Evolutionary conservation across 192 early-diverging fungal genomes (phyloP).

Genomic region (Pilobolus umbonatus): DNA sequence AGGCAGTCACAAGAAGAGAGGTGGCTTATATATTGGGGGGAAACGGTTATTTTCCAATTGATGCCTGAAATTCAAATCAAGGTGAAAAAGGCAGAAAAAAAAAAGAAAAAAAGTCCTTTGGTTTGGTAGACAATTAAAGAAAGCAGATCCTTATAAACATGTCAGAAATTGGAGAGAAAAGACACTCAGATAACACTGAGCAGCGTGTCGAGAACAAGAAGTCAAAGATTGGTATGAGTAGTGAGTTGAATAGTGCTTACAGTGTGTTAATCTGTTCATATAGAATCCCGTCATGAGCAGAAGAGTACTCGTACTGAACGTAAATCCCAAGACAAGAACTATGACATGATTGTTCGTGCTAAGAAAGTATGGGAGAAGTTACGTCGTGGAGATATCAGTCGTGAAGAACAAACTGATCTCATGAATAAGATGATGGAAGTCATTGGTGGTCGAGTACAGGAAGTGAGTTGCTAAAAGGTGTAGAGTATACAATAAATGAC

Average conservation of each 20-base stretch:
- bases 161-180: conserved; percentile 16
- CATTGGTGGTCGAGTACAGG: conserved; percentile 75
- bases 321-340: conserved; percentile 57
- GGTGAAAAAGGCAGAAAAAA: not conserved
- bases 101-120: not conserved
- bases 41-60: too few species aligned
- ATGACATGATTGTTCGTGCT: conserved; percentile 63
- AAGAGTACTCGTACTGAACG: conserved; percentile 54
- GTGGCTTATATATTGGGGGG: not conserved
- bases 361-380: conserved; percentile 87
- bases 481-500: not conserved
- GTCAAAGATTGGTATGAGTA: conserved; percentile 10
- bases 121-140: not conserved
- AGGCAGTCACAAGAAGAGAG: not conserved
- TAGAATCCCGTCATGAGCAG: conserved; percentile 51
- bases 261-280: not conserved
- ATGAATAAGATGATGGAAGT: conserved; percentile 82
- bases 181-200: conserved; percentile 2
- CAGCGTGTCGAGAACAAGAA: conserved; percentile 14
- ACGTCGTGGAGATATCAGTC: conserved; percentile 64
- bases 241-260: not conserved
- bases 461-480: conserved; percentile 32
- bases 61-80: too few species aligned
- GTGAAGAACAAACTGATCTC: conserved; percentile 51
- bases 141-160: conserved; percentile 6